Conservation (phyloP, 208 protist species). For the Naegleria gruberi region DNA sequence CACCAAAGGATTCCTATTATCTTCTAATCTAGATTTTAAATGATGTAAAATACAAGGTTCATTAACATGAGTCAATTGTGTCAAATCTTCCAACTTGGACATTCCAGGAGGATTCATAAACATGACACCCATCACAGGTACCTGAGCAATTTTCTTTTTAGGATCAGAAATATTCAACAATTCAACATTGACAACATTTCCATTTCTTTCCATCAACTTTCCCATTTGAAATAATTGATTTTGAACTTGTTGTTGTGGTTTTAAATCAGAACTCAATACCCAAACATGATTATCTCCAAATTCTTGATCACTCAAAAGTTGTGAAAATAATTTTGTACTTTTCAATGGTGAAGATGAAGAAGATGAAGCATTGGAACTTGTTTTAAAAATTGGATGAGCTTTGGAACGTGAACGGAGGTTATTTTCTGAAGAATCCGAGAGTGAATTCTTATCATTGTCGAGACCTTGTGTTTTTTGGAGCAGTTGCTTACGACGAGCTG, state of each 20-base stretch:
- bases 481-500: not conserved
- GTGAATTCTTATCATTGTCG: not conserved
- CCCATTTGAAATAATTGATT: not conserved
- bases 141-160: not conserved
- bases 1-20: not conserved
- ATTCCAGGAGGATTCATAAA: not conserved
- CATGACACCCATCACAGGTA: not conserved
- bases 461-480: not conserved
- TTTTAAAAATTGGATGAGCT: not conserved
- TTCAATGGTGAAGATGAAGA: not conserved
- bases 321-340: not conserved
- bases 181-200: not conserved
- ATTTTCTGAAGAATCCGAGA: not conserved
- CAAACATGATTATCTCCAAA: not conserved
- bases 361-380: not conserved
- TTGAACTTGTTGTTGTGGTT: not conserved
- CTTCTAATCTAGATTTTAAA: not conserved
- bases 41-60: not conserved
- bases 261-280: not conserved
- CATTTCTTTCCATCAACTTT: not conserved
- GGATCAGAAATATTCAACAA: not conserved
- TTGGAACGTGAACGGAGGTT: not conserved
- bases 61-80: not conserved
- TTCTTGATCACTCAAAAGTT: not conserved
- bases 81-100: not conserved